These are phyloP conservation scores for Collybia sordida DNA, from an alignment of 768 basidiomycete genomes.

Conservation along the genomic window DNA sequence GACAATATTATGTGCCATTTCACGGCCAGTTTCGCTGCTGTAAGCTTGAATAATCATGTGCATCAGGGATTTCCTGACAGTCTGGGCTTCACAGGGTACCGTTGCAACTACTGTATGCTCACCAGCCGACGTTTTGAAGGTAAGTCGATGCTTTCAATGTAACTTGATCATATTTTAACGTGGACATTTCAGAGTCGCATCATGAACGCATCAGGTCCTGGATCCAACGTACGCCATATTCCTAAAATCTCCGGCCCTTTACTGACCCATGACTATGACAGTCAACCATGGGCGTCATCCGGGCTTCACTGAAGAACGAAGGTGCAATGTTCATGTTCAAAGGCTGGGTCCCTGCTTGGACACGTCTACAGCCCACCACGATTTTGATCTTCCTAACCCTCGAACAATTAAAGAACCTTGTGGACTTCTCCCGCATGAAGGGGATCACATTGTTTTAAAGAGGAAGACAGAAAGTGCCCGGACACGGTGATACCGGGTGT, in stretches of 20 bases:
- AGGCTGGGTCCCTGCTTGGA: slow-evolving; percentile 89
- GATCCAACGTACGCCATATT: slow-evolving; percentile 57
- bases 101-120: slow-evolving; percentile 90
- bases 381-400: slow-evolving; percentile 86
- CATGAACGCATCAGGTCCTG: slow-evolving; percentile 86
- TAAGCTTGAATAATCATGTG: slow-evolving; percentile 32
- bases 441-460: slow-evolving; percentile 33
- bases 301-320: slow-evolving; percentile 64
- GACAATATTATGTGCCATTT: slow-evolving; percentile 87
- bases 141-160: slow-evolving; percentile 14
- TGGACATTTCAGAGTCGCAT: slow-evolving; percentile 59
- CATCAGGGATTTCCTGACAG: background rate
- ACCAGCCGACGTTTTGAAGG: slow-evolving; percentile 85
- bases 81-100: slow-evolving; percentile 53
- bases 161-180: background rate
- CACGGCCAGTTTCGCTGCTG: slow-evolving; percentile 83
- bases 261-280: slow-evolving; percentile 18
- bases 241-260: background rate
- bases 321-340: slow-evolving; percentile 92
- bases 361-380: slow-evolving; percentile 82
- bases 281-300: slow-evolving; percentile 75
- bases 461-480: background rate
- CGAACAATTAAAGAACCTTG: slow-evolving; percentile 74
- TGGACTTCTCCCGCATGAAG: slow-evolving; percentile 55
- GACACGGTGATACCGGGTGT: background rate